Conservation (phyloP, 495 filamentous ascomycete species). For the Entonaema liquescens region DNA sequence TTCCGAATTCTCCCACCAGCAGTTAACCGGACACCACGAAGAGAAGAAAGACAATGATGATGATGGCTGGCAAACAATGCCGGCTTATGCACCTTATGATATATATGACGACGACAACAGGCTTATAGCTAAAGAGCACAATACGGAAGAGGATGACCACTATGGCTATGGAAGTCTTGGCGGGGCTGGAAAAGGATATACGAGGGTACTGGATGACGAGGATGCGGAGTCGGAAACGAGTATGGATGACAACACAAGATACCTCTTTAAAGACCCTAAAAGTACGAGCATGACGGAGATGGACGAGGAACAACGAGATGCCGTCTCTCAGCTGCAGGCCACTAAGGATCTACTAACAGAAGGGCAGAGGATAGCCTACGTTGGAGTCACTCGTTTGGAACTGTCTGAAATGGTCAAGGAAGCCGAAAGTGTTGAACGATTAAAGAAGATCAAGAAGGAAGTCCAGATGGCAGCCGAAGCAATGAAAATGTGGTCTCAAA, state of each 20-base stretch:
- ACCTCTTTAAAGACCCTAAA: slow-evolving; percentile 80
- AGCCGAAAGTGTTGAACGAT: slow-evolving; percentile 63
- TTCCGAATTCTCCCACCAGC: slow-evolving; percentile 94
- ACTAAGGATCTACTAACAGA: slow-evolving; percentile 96
- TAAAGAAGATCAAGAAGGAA: slow-evolving; percentile 70
- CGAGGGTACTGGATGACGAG: slow-evolving; percentile 89
- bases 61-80: slow-evolving; percentile 90
- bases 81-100: slow-evolving; percentile 88
- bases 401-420: slow-evolving; percentile 80
- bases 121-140: slow-evolving; percentile 80
- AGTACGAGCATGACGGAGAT: slow-evolving; percentile 64
- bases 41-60: slow-evolving; percentile 62
- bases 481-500: slow-evolving; percentile 95
- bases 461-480: slow-evolving; percentile 73
- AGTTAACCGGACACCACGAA: slow-evolving; percentile 66
- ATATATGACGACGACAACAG: slow-evolving; percentile 94
- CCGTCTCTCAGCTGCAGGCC: slow-evolving; percentile 88
- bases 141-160: slow-evolving; percentile 73
- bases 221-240: slow-evolving; percentile 92
- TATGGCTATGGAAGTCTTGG: slow-evolving; percentile 78
- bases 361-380: slow-evolving; percentile 95
- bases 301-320: slow-evolving; percentile 82
- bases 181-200: slow-evolving; percentile 94
- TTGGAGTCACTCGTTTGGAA: slow-evolving; percentile 82
- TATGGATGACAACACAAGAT: slow-evolving; percentile 96